Percentiles rank a stretch among this genome's conserved stretches.
phyloP scores from a whole-genome alignment of 1,284 basidiomycete species.

The Trametes versicolor region DNA sequence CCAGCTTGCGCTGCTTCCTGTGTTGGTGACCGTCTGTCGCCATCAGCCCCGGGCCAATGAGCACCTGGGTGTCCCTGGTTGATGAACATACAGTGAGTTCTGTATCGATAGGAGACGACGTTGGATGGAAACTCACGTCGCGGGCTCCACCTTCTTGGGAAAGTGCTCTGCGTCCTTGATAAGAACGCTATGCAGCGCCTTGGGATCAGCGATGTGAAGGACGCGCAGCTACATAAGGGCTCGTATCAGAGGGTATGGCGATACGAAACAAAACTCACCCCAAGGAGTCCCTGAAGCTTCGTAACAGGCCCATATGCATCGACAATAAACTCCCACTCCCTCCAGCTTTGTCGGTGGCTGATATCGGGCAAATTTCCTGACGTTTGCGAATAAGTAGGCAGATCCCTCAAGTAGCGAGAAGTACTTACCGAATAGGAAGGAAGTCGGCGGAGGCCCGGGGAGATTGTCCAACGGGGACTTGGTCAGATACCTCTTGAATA shows the following conservation, averaged over 20 bases:
- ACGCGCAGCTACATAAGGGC: constrained; percentile 3
- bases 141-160: constrained; percentile 10
- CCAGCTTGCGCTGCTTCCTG: constrained; percentile 30
- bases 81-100: background rate
- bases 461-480: constrained; percentile 24
- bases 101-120: too few species aligned
- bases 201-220: constrained; percentile 40
- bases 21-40: constrained; percentile 23
- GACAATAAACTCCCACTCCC: constrained; percentile 21
- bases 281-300: constrained; percentile 21
- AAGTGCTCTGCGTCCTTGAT: constrained; percentile 47
- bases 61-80: constrained; percentile 15
- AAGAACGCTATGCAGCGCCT: constrained; percentile 50
- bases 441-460: constrained; percentile 9
- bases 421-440: background rate
- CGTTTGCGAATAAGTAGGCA: background rate
- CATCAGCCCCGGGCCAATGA: constrained; percentile 26
- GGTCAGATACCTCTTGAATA: background rate
- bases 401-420: too few species aligned
- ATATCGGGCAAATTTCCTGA: constrained; percentile 29
- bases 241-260: background rate
- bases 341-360: constrained; percentile 25
- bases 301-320: constrained; percentile 36
- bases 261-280: constrained; percentile 2
- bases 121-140: constrained; percentile 1